Base-by-base conservation (phyloP, 192 early-diverging fungal genomes). In the Coemansia sp. region DNA sequence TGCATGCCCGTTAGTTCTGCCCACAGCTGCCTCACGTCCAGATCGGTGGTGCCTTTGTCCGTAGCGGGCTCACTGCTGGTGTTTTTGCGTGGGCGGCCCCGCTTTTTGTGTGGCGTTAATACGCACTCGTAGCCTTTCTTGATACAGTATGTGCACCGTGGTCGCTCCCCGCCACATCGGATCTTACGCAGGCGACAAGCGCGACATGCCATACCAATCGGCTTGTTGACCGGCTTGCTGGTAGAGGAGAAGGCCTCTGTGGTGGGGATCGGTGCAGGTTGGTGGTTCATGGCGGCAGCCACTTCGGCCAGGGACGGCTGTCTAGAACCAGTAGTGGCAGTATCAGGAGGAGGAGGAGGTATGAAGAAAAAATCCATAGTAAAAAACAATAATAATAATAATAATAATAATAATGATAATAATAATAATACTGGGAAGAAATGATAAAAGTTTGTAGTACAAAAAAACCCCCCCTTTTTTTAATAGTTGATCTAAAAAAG, bases 111-210 rank as follows among this genome's bases (percentile, higher is more conserved):
- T 23, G 79, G 79, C 9, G 79, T 82, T 50, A 82, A 23, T 3
- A 74, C 64, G 45, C 82, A 84, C 11, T 76, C 77, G 50, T 76
- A 75, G 0, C 73, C 70, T 35, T 79, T 75, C 28, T 79, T 79
- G 3, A 73, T 67, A 42, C 82, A 84, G 66, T 84, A 79, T 23
- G 63, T 71, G 63, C 82, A 84, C 6, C 77, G 70, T 3, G 82
- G 82, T 2, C 62, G 76, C 46, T 79, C 74, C 23, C 82, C 82
- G 46, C 77, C 82, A 40, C 82, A 84, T 5, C 76, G 57, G 60
- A 84, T 79, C 68, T 84, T 84, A 56, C 77, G 77, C 64, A 63
- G 58, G 8, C 82, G 66, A 48, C 82, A 84, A 0, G 77, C 77
- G 2, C 74, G 61, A 16, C 82, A 84, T 5, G 82, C 82, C 74